Percentiles rank a stretch among this genome's conserved stretches.
These are phyloP conservation scores for Heliosperma pusillum DNA, from an alignment of 148 eudicot genomes.

Conservation along the genomic window DNA sequence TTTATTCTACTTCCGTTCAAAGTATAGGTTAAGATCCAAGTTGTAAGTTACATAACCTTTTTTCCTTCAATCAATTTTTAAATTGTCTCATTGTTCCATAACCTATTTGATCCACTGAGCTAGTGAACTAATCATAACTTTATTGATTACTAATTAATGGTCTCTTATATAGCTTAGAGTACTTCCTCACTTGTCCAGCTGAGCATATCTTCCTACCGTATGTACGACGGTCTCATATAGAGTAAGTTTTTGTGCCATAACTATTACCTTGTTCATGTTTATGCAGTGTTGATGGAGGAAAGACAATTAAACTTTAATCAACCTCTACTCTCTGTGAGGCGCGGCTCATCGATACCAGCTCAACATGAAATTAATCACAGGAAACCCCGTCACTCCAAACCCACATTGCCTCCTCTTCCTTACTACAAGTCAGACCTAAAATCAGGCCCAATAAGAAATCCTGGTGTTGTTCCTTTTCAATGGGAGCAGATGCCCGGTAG, in stretches of 20 bases:
- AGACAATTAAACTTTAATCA: slow-evolving; percentile 56
- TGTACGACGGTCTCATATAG: too few species aligned
- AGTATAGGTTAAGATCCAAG: too few species aligned
- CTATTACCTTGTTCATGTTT: slow-evolving; percentile 5
- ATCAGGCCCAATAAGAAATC: slow-evolving; percentile 73
- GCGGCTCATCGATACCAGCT: slow-evolving; percentile 36
- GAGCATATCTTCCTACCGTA: too few species aligned
- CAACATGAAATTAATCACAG: slow-evolving; percentile 28
- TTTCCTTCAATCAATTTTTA: background rate
- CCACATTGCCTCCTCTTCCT: slow-evolving; percentile 45
- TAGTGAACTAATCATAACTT: background rate
- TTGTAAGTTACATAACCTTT: too few species aligned
- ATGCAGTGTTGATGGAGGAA: slow-evolving; percentile 48
- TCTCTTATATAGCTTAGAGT: too few species aligned
- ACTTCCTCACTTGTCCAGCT: too few species aligned
- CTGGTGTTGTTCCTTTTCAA: slow-evolving; percentile 69
- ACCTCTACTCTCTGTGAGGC: slow-evolving; percentile 82
- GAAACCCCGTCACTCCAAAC: slow-evolving; percentile 24
- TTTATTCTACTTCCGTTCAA: too few species aligned
- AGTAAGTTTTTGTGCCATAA: too few species aligned
- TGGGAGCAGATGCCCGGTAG: slow-evolving; percentile 88
- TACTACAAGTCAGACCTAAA: slow-evolving; percentile 57
- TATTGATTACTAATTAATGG: too few species aligned
- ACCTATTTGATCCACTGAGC: background rate
- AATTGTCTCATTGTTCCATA: background rate